phyloP scores from a whole-genome alignment of 495 filamentous ascomycete genomes.

The Penicillium dipodomyicola region DNA sequence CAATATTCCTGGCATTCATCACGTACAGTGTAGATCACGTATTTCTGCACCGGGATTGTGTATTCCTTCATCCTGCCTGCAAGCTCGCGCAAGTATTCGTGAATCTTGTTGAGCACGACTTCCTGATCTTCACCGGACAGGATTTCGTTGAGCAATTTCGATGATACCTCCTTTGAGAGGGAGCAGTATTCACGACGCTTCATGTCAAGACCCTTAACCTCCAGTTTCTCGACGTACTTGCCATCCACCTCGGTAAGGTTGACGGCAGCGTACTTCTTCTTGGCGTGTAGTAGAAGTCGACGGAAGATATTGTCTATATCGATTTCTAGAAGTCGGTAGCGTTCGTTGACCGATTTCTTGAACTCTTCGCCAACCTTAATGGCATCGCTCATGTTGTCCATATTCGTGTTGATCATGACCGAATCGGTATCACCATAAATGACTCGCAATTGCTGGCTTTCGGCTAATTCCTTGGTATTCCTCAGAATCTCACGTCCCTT shows the following conservation, averaged over 20 bases:
- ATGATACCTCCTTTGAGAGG: slow-evolving; percentile 89
- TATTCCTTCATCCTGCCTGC: slow-evolving; percentile 78
- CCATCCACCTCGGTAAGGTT: slow-evolving; percentile 88
- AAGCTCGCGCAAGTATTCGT: slow-evolving; percentile 85
- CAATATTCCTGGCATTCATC: neutral
- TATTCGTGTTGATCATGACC: slow-evolving; percentile 99
- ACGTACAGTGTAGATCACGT: slow-evolving; percentile 85
- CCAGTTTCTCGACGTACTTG: slow-evolving; percentile 88
- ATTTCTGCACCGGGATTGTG: slow-evolving; percentile 72
- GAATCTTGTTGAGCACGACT: slow-evolving; percentile 80
- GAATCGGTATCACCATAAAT: slow-evolving; percentile 99
- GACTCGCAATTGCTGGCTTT: slow-evolving; percentile 81
- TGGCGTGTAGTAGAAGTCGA: slow-evolving; percentile 87
- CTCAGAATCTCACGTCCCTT: slow-evolving; percentile 97
- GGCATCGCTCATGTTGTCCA: slow-evolving; percentile 87
- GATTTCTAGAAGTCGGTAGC: slow-evolving; percentile 87
- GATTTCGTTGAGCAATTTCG: slow-evolving; percentile 78
- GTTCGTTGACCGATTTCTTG: slow-evolving; percentile 79
- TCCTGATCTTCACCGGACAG: slow-evolving; percentile 92
- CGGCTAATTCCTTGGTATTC: slow-evolving; percentile 91
- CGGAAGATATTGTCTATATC: slow-evolving; percentile 98
- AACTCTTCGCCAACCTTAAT: slow-evolving; percentile 83
- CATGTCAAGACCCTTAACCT: slow-evolving; percentile 99
- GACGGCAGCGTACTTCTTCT: slow-evolving; percentile 99
- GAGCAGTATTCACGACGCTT: slow-evolving; percentile 92